These are phyloP conservation scores for Clausena lansium DNA, from an alignment of 345 rosid genomes.

Conservation along the genomic window DNA sequence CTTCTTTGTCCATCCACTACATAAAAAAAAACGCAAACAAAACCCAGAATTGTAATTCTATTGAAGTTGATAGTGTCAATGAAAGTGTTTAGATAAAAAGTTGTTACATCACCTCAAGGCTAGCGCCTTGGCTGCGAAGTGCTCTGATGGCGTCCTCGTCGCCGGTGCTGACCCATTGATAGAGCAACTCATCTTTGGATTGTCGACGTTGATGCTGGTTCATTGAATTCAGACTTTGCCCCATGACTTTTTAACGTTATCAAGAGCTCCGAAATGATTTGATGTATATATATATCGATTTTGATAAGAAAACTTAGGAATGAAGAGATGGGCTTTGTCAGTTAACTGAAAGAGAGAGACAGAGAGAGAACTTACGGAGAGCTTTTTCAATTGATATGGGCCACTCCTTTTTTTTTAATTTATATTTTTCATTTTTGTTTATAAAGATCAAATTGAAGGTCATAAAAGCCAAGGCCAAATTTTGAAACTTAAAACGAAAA, in stretches of 20 bases:
- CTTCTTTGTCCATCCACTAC: slow-evolving; percentile 46
- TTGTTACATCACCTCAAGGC: slow-evolving; percentile 33
- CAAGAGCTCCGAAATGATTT: not conserved
- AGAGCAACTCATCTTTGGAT: slow-evolving; percentile 40
- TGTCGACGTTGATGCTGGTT: slow-evolving; percentile 7
- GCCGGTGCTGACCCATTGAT: slow-evolving; percentile 30
- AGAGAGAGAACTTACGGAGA: not conserved
- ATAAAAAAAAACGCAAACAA: slow-evolving; percentile 10
- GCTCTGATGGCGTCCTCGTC: slow-evolving; percentile 34
- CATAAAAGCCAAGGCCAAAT: not conserved
- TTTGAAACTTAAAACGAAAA: not conserved
- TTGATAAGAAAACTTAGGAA: not conserved
- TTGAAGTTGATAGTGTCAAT: not conserved
- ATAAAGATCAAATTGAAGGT: not conserved
- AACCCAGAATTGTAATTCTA: not conserved
- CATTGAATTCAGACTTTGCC: slow-evolving; percentile 37
- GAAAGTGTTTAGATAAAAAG: not conserved
- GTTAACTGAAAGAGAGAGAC: not conserved
- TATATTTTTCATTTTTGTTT: not conserved
- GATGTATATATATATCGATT: too few relatives aligned
- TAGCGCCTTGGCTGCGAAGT: slow-evolving; percentile 36
- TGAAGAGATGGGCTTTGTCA: not conserved
- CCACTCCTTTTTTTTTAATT: not conserved
- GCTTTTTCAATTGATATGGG: not conserved
- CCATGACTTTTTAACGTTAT: slow-evolving; percentile 22